Percentiles rank a stretch among this genome's conserved stretches.
These are phyloP conservation scores for Backusella australiensis DNA, from an alignment of 192 early-diverging fungal genomes.

Conservation along the genomic window DNA sequence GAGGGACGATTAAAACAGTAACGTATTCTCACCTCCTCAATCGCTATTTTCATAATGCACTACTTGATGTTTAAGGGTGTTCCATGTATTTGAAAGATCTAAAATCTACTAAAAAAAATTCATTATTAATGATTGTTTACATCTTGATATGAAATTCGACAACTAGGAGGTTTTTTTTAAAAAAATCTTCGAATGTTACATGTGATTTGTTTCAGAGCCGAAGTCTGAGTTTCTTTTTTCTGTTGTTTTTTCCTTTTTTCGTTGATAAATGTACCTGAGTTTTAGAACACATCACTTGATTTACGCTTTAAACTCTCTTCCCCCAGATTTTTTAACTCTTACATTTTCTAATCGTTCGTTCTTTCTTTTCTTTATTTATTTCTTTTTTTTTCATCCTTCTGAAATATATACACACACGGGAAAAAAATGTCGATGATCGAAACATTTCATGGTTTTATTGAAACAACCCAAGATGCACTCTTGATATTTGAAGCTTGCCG, in stretches of 20 bases:
- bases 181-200: not conserved
- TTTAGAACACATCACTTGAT: conserved; percentile 4
- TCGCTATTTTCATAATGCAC: not conserved
- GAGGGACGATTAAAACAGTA: too few relatives aligned
- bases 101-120: too few relatives aligned
- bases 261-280: not conserved
- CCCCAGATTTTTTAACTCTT: not conserved
- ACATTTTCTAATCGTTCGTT: not conserved
- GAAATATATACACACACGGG: not conserved
- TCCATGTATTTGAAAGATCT: not conserved
- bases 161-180: not conserved
- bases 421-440: not conserved
- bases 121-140: not conserved
- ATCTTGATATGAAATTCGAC: not conserved
- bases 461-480: conserved; percentile 1
- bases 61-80: not conserved
- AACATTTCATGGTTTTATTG: not conserved
- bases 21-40: not conserved
- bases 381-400: not conserved
- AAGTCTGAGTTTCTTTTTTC: not conserved
- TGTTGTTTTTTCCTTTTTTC: not conserved
- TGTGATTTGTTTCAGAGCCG: not conserved
- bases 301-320: not conserved
- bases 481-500: conserved; percentile 1
- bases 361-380: not conserved